A percentile compares a stretch with the other conserved stretches of the same genome.
These are phyloP conservation scores for Hansenula sp. DNA, from an alignment of 1,139 yeast genomes.

Conservation along the genomic window DNA sequence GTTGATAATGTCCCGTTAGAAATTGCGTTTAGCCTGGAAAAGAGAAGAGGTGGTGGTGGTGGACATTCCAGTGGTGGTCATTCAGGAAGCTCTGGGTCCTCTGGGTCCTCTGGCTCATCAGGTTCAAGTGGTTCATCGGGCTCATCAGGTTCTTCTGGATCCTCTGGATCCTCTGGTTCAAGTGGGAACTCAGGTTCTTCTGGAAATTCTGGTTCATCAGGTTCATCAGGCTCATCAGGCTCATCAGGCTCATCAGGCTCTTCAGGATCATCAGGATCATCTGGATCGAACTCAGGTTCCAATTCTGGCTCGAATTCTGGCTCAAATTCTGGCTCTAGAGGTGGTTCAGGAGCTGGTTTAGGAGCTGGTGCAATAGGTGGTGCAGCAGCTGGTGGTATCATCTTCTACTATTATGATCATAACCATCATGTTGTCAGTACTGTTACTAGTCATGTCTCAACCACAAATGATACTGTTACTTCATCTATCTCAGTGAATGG, in stretches of 20 bases:
- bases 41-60: too few species aligned
- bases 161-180: background rate
- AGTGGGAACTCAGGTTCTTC: background rate
- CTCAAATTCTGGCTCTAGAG: background rate
- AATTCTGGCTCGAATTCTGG: background rate
- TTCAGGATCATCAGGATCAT: background rate
- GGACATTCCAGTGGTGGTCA: background rate
- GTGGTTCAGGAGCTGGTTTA: background rate
- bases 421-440: background rate
- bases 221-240: background rate
- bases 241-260: background rate
- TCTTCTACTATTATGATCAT: background rate
- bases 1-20: too few species aligned
- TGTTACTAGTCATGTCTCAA: background rate
- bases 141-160: background rate
- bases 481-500: background rate
- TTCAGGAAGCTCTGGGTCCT: background rate
- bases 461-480: background rate
- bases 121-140: background rate
- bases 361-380: constrained; percentile 1
- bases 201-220: background rate
- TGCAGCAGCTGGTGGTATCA: background rate
- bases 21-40: too few species aligned
- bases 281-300: background rate
- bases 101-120: background rate